These are phyloP conservation scores for Amaranthus tricolor DNA, from an alignment of 179 eudicot species.

Conservation along the genomic window DNA sequence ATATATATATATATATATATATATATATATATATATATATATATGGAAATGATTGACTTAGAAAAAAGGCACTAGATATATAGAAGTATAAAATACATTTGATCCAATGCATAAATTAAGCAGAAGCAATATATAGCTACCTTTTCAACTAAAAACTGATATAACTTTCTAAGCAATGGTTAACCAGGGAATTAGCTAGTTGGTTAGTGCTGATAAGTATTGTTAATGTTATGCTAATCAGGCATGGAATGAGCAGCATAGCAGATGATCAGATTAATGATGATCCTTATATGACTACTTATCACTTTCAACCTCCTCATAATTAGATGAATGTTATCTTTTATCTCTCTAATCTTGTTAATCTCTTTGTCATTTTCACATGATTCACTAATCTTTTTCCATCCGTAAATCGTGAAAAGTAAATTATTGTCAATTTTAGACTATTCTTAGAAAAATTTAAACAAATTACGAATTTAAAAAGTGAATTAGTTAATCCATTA, in stretches of 20 bases:
- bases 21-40: too few species aligned
- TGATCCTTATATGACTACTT: conserved; percentile 38
- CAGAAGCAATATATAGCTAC: background rate
- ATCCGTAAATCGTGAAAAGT: too few species aligned
- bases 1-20: too few species aligned
- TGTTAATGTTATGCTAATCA: background rate
- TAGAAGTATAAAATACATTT: too few species aligned
- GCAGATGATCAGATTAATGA: background rate
- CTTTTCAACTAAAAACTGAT: background rate
- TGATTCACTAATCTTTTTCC: background rate
- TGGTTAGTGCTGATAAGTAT: background rate
- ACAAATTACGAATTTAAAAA: too few species aligned
- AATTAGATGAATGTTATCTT: conserved; percentile 51
- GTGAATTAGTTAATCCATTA: too few species aligned
- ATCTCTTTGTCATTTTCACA: too few species aligned
- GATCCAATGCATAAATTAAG: background rate
- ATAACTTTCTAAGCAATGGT: background rate
- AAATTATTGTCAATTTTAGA: too few species aligned
- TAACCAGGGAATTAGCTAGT: background rate
- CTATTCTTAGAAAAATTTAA: too few species aligned
- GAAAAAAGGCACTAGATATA: too few species aligned
- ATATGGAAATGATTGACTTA: too few species aligned
- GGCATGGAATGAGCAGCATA: background rate
- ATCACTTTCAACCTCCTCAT: conserved; percentile 45
- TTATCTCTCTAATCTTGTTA: background rate